Evolutionary conservation across 139 green algal species (phyloP), one percentile per base, ranked within the genome.

Genomic region (Coelastrella sp.): DNA sequence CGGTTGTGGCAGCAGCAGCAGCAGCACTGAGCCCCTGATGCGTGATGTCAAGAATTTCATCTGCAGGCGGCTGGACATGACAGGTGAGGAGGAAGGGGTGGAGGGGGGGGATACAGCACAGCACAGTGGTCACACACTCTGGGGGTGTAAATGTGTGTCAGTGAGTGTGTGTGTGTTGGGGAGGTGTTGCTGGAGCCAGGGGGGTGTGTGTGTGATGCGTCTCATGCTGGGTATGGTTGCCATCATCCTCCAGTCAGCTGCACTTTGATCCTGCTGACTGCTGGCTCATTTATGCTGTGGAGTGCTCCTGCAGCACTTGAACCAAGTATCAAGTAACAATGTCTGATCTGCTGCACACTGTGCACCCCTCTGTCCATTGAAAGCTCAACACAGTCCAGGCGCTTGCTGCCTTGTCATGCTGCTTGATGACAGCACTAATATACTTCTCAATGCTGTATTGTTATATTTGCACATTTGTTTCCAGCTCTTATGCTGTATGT

Each of bases 31-130:
- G 17, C 84, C 68, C 20, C 56, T 88, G 84, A 88, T 88, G 84
- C 60, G 76, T 73, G 87, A 85, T 80, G 75, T 88, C 49, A 88
- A 88, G 92, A 96, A 97, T 88, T 93, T 92, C 73, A 92, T 97
- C 22, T 97, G 95, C 87, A 27, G 75, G 1, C 72, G 93, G 80
- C 91, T 97, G 9, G 94, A 97, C 68, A 92, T 97, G 91, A 83
- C 82, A 49, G 95, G 85, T 89, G 73, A 7, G 84, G 19, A 15
- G 25, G 3, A 24, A 3, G 35, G 35, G 35, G 35, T n/a, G n/a
- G n/a, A n/a, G 35, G 35, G 35, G 35, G 35, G 35, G 35, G 35
- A 49, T 1, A 49, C 35, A 49, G 35, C 35, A 49, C 35, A 49
- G 35, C 35, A 49, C 35, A 49, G 35, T 49, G 35, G 35, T 3